These are phyloP conservation scores for Tolypocladium ovalisporum DNA, from an alignment of 2,329 filamentous ascomycete genomes.

Conservation along the genomic window DNA sequence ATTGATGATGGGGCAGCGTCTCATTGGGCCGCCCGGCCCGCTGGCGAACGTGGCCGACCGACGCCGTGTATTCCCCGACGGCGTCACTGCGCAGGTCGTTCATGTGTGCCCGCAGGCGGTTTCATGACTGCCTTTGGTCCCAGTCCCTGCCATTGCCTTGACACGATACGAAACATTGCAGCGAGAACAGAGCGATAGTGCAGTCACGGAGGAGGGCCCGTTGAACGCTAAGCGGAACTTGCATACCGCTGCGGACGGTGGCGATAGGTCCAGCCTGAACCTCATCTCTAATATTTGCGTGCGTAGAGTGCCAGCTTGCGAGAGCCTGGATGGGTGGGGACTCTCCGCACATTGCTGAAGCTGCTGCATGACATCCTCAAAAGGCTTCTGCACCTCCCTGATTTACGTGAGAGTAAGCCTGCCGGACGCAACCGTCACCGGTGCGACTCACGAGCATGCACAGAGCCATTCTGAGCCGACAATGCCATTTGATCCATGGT, in stretches of 20 bases:
- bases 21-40: slow-evolving; percentile 20
- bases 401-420: neutral
- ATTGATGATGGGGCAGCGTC: slow-evolving; percentile 32
- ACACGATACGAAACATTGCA: neutral
- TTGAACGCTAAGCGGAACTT: too few species aligned
- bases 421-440: neutral
- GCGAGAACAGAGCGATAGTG: too few species aligned
- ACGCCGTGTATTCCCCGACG: neutral
- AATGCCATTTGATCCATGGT: neutral
- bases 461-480: neutral
- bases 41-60: neutral
- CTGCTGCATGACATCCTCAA: neutral
- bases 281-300: neutral
- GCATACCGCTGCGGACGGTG: neutral
- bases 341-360: neutral
- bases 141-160: neutral
- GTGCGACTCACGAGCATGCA: neutral
- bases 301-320: neutral
- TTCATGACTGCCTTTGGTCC: neutral
- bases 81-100: neutral
- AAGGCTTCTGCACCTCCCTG: neutral
- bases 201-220: too few species aligned
- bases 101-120: neutral
- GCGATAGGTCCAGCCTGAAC: neutral
- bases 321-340: neutral